Evolutionary conservation across 306 rosid genomes (phyloP).

Genomic region (Cicer cuneatum): DNA sequence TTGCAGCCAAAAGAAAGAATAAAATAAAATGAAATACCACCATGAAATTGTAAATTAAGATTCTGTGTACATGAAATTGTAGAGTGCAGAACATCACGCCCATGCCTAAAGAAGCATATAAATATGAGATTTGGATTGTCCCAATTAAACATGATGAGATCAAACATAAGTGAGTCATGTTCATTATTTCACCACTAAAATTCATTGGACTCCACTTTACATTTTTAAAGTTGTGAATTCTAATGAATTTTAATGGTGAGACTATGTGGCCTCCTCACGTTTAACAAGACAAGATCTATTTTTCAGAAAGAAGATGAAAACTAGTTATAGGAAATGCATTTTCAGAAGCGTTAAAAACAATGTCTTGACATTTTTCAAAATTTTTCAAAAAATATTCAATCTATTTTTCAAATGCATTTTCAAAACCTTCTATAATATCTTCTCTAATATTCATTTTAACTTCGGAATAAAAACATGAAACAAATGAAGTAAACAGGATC

Average conservation of each 20-base stretch:
- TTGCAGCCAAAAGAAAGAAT: conserved; percentile 38
- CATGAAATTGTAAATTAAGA: conserved; percentile 10
- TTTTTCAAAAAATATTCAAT: too few relatives aligned
- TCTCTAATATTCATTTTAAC: too few relatives aligned
- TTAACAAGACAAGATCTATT: too few relatives aligned
- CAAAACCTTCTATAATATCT: too few relatives aligned
- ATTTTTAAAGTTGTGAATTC: neutral
- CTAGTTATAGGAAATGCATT: too few relatives aligned
- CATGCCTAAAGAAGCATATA: neutral
- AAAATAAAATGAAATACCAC: conserved; percentile 19
- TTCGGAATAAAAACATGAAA: too few relatives aligned
- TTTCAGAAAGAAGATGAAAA: too few relatives aligned
- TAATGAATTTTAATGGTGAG: neutral
- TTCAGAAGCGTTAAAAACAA: too few relatives aligned
- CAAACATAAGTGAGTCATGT: neutral
- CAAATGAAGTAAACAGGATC: too few relatives aligned
- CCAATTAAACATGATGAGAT: neutral
- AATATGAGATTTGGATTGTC: too few relatives aligned
- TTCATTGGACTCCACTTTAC: neutral
- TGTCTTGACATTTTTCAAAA: too few relatives aligned
- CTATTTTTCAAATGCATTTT: too few relatives aligned
- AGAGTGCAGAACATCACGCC: conserved; percentile 18
- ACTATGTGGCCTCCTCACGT: neutral
- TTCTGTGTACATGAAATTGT: conserved; percentile 30
- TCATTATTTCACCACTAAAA: neutral